A percentile compares a stretch with the other conserved stretches of the same genome.
These are phyloP conservation scores for Leucocoprinus leucothites DNA, from an alignment of 768 basidiomycete genomes.

Conservation along the genomic window DNA sequence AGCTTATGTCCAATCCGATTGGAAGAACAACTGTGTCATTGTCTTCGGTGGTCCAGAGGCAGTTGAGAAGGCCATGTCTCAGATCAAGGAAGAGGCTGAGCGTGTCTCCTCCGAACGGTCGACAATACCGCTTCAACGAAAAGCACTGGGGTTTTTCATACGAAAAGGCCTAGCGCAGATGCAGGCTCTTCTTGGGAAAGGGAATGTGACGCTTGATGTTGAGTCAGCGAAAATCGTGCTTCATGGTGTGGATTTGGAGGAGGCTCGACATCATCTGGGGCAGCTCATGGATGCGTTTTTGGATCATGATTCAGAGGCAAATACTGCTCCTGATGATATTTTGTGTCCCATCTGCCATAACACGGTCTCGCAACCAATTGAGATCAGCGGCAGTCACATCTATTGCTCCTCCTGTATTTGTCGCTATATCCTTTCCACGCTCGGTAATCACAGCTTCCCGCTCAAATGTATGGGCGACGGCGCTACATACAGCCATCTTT, in stretches of 20 bases:
- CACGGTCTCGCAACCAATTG: slow-evolving; percentile 34
- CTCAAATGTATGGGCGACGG: slow-evolving; percentile 62
- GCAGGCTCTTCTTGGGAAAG: slow-evolving; percentile 51
- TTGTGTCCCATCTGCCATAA: slow-evolving; percentile 58
- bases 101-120: slow-evolving; percentile 43
- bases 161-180: slow-evolving; percentile 46
- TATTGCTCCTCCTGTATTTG: slow-evolving; percentile 49
- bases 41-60: slow-evolving; percentile 40
- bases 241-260: slow-evolving; percentile 54
- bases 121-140: slow-evolving; percentile 32
- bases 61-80: slow-evolving; percentile 37
- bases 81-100: slow-evolving; percentile 46
- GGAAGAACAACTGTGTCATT: slow-evolving; percentile 41
- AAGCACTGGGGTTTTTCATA: slow-evolving; percentile 48
- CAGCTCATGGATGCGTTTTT: slow-evolving; percentile 32
- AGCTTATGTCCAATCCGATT: slow-evolving; percentile 43
- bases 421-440: slow-evolving; percentile 42
- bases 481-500: slow-evolving; percentile 46
- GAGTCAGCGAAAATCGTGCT: slow-evolving; percentile 34
- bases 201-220: slow-evolving; percentile 46
- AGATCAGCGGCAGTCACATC: slow-evolving; percentile 44
- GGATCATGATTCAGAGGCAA: background rate
- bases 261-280: slow-evolving; percentile 44
- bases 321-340: slow-evolving; percentile 9
- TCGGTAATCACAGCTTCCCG: slow-evolving; percentile 48